Conservation (phyloP, 805 yeast species). For the Yarrowia osloensis region DNA sequence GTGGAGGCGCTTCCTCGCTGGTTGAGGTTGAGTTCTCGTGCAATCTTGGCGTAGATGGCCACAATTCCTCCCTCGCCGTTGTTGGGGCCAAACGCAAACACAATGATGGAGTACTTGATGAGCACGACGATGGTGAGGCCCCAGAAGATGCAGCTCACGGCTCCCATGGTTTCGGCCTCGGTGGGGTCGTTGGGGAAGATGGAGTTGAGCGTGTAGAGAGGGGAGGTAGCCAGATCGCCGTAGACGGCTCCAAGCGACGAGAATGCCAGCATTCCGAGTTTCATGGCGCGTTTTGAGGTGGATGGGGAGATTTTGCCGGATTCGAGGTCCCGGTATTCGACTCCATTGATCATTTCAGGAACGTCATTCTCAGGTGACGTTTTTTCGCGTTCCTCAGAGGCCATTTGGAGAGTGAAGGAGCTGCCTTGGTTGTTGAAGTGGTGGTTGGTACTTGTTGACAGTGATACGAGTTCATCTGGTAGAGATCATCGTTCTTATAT, state of each 20-base stretch:
- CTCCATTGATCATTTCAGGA: conserved; percentile 11
- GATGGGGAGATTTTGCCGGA: background rate
- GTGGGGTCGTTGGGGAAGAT: conserved; percentile 12
- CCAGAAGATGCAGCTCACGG: conserved; percentile 50
- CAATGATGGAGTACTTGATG: conserved; percentile 53
- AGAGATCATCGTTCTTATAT: background rate
- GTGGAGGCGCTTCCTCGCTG: conserved; percentile 4
- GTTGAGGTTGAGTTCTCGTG: conserved; percentile 49
- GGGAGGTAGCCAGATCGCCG: conserved; percentile 42
- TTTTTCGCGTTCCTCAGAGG: conserved; percentile 12
- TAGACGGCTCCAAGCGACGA: conserved; percentile 63
- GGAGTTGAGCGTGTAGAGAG: conserved; percentile 24
- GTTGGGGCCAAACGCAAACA: conserved; percentile 55
- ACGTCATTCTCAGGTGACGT: background rate
- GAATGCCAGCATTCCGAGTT: conserved; percentile 41
- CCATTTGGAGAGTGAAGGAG: background rate
- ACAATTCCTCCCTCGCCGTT: conserved; percentile 66
- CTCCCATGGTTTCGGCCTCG: conserved; percentile 15
- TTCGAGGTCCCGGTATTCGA: conserved; percentile 13
- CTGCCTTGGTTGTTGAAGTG: too few relatives aligned
- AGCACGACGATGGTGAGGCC: conserved; percentile 56
- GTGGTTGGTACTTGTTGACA: too few relatives aligned
- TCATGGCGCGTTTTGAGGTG: conserved; percentile 9
- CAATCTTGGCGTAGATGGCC: conserved; percentile 62
- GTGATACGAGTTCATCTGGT: too few relatives aligned